These are phyloP conservation scores for Rhododendron williamsianum DNA, from an alignment of 148 eudicot genomes.

Conservation along the genomic window DNA sequence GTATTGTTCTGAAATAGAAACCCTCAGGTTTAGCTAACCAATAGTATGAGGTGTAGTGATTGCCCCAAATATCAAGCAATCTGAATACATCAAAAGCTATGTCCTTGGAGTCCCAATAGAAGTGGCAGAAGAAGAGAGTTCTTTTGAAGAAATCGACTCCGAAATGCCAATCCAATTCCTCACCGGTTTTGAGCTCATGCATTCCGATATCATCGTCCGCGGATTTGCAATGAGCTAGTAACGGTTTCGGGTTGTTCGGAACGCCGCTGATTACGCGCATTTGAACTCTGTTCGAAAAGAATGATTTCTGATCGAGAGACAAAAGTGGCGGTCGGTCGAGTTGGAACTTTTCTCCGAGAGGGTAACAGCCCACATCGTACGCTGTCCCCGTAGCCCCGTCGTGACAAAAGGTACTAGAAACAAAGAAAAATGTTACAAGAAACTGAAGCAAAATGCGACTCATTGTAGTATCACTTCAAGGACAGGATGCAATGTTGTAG, in stretches of 20 bases:
- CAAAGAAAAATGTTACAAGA: background rate
- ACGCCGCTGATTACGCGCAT: background rate
- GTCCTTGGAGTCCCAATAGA: background rate
- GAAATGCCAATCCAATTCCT: background rate
- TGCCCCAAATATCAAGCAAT: too few species aligned
- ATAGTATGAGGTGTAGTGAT: too few species aligned
- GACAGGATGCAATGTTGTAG: too few species aligned
- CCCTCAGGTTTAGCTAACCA: background rate
- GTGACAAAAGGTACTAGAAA: background rate
- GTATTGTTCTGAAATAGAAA: background rate
- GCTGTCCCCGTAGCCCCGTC: too few species aligned
- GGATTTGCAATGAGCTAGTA: background rate
- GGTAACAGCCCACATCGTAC: too few species aligned
- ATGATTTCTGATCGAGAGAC: background rate
- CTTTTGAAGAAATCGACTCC: background rate
- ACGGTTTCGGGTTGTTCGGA: background rate
- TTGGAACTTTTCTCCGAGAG: too few species aligned
- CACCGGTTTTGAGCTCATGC: background rate
- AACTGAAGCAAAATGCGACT: background rate
- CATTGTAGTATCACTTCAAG: background rate
- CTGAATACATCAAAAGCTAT: background rate
- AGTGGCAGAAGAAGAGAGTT: background rate
- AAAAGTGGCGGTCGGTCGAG: too few species aligned
- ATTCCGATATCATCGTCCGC: background rate
- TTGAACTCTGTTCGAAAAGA: too few species aligned